Evolutionary conservation across 176 grass and related monocot genomes (phyloP), one percentile per base, ranked within the genome.

Genomic region (Juncus effusus): DNA sequence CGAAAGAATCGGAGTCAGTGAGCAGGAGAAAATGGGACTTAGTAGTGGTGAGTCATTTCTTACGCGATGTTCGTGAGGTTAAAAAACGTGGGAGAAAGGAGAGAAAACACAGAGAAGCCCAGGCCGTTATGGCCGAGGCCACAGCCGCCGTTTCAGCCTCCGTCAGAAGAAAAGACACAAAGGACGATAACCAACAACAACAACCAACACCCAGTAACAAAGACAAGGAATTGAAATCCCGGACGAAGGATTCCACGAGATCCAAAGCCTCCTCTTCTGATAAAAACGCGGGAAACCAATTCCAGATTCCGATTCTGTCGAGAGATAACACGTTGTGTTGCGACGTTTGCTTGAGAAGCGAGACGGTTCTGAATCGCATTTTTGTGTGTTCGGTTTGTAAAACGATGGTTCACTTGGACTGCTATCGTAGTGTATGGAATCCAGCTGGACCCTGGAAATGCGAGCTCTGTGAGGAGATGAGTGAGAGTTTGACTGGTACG

Each of bases 31-130:
- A 99, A 75, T 99, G 95, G 95, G 88, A 99, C 49, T 67, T 93
- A 53, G 84, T 99, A 62, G 66, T 89, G 67, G 95, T 99, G 10
- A 90, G 85, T 65, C 95, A 99, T 75, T 99, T 84, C 72, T 83
- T 99, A 65, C 95, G 74, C 60, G 95, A 99, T 69, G 81, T 93
- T 71, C 89, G 83, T 76, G 95, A 99, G 80, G 89, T 83, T 78
- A 99, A 90, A 73, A 99, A 99, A 77, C 83, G 80, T 78, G 89
- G 95, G 16, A 80, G 95, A 59, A 99, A 99, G 87, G 95, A 99
- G 70, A 86, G 80, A 78, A 87, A 85, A 61, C 83, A 99, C 69
- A 90, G 89, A 89, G 95, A 99, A 90, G 95, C 89, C 54, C 88
- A 99, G 79, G 95, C 89, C 51, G 74, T 93, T 52, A 86, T 93